Evolutionary conservation across 768 basidiomycete genomes (phyloP), one percentile per base, ranked within the genome.

Genomic region (Gyrodon lividus): DNA sequence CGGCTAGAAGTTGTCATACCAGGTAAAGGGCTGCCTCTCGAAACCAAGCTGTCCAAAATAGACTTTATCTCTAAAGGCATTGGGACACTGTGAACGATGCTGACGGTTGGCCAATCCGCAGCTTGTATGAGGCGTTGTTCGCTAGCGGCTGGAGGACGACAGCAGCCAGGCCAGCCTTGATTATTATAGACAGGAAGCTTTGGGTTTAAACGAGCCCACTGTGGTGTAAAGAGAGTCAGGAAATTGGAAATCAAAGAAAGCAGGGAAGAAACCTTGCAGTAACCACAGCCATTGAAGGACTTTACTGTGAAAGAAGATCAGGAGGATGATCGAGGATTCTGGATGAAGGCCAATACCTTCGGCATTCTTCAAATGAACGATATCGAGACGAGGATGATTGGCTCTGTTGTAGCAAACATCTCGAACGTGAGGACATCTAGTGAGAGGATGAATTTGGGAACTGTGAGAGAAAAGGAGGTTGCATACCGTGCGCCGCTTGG

Each of bases 101-200:
- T 86, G 66, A 92, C 88, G 26, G 87, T 80, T 58, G 77, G 82
- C 90, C 90, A 93, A 67, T 91, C 89, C 3, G 85, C 84, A 45
- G 83, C 77, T 19, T 78, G 81, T 50, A 92, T 84, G 57, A 78
- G 65, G 56, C 77, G 76, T 59, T 79, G 76, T 67, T 92, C 90
- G 48, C 64, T 71, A 16, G 73, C 59, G 24, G 70, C 70, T 2
- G 90, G 90, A 0, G 89, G 73, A n/a, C 89, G 83, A 75, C 90
- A 93, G 74, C 90, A 93, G 34, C 90, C 90, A 37, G 91, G 91
- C 88, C 89, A 92, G 19, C 90, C 90, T 30, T 79, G 80, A 60
- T 92, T 92, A 64, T 77, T 72, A 64, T 79, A 80, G 16, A 80
- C 80, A 28, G 78, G 70, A 46, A 72, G 71, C 63, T 83, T 83